A percentile compares a stretch with the other conserved stretches of the same genome.
Conservation (phyloP, 768 basidiomycete genomes). For the Kwoniella bestiolae region DNA sequence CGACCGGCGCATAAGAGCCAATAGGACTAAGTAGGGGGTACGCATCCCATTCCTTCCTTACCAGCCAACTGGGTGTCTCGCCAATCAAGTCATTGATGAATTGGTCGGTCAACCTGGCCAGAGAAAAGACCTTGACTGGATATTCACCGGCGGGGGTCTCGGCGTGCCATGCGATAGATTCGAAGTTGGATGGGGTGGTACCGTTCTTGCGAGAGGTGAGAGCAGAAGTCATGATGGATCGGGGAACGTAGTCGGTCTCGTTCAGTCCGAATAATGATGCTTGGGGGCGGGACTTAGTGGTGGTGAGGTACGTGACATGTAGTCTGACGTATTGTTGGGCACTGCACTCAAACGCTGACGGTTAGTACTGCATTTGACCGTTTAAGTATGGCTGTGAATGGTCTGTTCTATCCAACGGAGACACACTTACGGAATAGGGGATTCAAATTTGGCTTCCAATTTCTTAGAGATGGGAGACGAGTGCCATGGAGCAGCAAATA, state of each 20-base stretch:
- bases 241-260: slow-evolving; percentile 60
- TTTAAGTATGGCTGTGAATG: too few relatives aligned
- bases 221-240: slow-evolving; percentile 71
- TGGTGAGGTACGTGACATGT: slow-evolving; percentile 87
- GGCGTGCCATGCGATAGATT: slow-evolving; percentile 81
- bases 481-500: slow-evolving; percentile 86
- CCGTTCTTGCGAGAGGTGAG: slow-evolving; percentile 57
- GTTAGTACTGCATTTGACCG: too few relatives aligned
- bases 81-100: slow-evolving; percentile 72
- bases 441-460: slow-evolving; percentile 27
- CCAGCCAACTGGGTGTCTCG: slow-evolving; percentile 73
- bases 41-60: slow-evolving; percentile 68
- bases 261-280: slow-evolving; percentile 71
- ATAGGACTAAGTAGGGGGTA: slow-evolving; percentile 66
- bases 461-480: slow-evolving; percentile 59
- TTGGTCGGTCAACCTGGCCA: slow-evolving; percentile 67
- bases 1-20: slow-evolving; percentile 72
- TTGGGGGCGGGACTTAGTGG: slow-evolving; percentile 67
- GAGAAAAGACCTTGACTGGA: slow-evolving; percentile 87
- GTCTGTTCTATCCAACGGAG: too few relatives aligned
- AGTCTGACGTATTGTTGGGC: slow-evolving; percentile 78
- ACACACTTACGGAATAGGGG: slow-evolving; percentile 60
- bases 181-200: slow-evolving; percentile 74
- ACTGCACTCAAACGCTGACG: slow-evolving; percentile 11
- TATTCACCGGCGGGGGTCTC: slow-evolving; percentile 64